phyloP scores from a whole-genome alignment of 345 rosid species.

The Hevea brasiliensis region DNA sequence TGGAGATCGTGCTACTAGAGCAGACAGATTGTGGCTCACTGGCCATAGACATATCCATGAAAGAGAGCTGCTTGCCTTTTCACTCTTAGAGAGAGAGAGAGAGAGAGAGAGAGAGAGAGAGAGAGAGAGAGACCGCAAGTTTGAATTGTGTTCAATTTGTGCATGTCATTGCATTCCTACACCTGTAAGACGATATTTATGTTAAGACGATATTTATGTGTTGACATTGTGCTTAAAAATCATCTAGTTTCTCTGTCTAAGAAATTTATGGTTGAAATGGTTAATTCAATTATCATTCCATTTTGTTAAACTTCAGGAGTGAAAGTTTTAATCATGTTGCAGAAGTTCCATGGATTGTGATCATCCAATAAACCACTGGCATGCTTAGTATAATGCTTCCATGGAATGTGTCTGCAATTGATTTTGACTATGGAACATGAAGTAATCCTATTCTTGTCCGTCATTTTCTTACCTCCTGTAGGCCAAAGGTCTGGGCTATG shows the following conservation, averaged over 20 bases:
- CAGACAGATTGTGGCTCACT: background rate
- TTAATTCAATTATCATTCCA: too few relatives aligned
- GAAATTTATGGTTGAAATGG: background rate
- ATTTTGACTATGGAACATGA: background rate
- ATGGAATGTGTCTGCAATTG: background rate
- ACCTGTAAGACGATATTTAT: background rate
- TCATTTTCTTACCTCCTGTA: slow-evolving; percentile 21
- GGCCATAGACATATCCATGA: background rate
- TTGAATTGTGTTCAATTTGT: background rate
- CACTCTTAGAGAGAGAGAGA: background rate
- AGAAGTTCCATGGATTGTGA: too few relatives aligned
- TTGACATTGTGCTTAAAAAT: background rate
- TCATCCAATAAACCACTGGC: background rate
- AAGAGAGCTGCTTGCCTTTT: background rate
- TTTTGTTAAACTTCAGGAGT: too few relatives aligned
- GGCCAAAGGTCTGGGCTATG: slow-evolving; percentile 94
- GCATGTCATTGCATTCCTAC: background rate
- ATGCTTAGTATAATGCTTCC: background rate
- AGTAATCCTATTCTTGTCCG: background rate
- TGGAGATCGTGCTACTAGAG: background rate
- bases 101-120: too few relatives aligned
- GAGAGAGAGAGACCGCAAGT: background rate
- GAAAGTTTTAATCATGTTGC: background rate
- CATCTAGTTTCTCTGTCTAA: background rate
- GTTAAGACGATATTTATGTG: background rate